Evolutionary conservation across 176 grass and related monocot species (phyloP), one percentile per base, ranked within the genome.

Genomic region (Saccharum spontaneum): DNA sequence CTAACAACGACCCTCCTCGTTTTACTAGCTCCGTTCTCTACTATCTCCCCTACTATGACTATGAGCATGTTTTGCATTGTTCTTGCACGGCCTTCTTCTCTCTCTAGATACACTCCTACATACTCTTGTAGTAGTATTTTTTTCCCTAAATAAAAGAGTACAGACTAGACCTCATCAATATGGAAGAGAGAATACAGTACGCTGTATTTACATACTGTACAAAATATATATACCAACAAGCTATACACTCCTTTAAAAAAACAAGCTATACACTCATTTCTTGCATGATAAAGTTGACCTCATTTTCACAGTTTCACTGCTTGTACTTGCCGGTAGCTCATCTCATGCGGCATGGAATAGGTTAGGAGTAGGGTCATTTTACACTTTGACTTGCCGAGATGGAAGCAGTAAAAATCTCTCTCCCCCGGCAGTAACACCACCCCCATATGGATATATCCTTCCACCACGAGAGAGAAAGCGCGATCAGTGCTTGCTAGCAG

Each of bases 341-440:
- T 37, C 55, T 30, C 84, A 68, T 86, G 49, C 49, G 45, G 45
- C 48, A 6, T 90, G 88, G 13, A 73, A 40, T 28, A 28, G 28
- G 28, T 28, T 78, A 78, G 57, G 54, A 31, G 7, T 17, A 18
- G 26, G 13, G 26, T 23, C 73, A 60, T 83, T 83, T 68, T 67
- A 31, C 89, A 87, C 28, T 40, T 62, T 62, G 76, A 24, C 80
- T 75, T 79, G 81, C 49, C 16, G 40, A 31, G 10, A 11, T 28
- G 46, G 69, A 76, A 75, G 89, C 87, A 90, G 59, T 61, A 61
- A 61, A 60, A 90, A 83, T 75, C 48, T 24, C 66, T 62, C 49
- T 63, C 48, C 23, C 34, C 33, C 37, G 6, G 1, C 13, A 14
- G 23, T n/a, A 22, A 0, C 37, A 20, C 39, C 18, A 5, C 46